Evolutionary conservation across 2,329 filamentous ascomycete genomes (phyloP).

Genomic region (Alternaria incomplexa): DNA sequence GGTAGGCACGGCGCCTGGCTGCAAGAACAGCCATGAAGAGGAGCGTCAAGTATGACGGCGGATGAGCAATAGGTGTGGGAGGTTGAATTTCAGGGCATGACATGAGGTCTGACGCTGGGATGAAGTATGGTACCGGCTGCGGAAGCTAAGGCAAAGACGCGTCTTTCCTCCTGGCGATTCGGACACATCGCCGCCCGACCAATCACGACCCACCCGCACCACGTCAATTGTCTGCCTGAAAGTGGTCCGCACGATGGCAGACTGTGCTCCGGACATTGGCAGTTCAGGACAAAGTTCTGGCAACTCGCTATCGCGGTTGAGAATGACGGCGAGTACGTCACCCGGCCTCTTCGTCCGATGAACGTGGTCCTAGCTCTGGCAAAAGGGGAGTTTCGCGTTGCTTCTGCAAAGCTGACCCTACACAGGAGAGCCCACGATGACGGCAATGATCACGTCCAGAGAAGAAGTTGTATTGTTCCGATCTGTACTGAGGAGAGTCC

Average conservation of each 20-base stretch:
- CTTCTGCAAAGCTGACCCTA: background rate
- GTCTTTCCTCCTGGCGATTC: constrained; percentile 5
- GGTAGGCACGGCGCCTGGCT: background rate
- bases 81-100: background rate
- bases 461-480: background rate
- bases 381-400: background rate
- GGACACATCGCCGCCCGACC: constrained; percentile 3
- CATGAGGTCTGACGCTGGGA: background rate
- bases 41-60: background rate
- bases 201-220: constrained; percentile 10
- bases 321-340: background rate
- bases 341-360: background rate
- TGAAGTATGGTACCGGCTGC: constrained; percentile 4
- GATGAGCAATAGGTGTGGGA: background rate
- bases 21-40: background rate
- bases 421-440: background rate
- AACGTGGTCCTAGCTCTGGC: background rate
- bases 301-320: background rate
- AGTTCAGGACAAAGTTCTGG: background rate
- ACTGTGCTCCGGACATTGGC: background rate
- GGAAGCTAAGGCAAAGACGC: constrained; percentile 12
- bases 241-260: constrained; percentile 15
- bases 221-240: constrained; percentile 15
- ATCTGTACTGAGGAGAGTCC: background rate
- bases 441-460: background rate